Evolutionary conservation across 139 green algal species (phyloP), one percentile per base, ranked within the genome.

Genomic region (Tetradesmus obliquus): DNA sequence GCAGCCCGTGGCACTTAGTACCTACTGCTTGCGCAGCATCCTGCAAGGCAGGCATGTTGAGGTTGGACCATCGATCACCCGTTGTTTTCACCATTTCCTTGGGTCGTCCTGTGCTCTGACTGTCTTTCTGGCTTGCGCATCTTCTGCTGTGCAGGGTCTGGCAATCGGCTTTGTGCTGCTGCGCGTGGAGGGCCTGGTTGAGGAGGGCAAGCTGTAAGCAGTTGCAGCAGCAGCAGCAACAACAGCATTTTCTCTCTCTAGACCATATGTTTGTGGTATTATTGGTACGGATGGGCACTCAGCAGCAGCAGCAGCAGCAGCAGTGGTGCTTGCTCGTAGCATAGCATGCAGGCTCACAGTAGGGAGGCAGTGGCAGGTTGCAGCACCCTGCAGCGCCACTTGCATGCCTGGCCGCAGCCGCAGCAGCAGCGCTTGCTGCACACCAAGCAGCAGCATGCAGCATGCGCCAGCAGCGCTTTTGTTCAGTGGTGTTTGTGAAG

Each of bases 131-230:
- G 51, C 17, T 86, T 53, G 19, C 89, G 1, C 57, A 20, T 17
- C 19, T 93, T 1, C n/a, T 58, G 55, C 55, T 5, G 3, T 95
- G 94, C 97, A 99, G 97, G 97, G 97, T 71, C 96, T 99, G 60
- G 97, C 97, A n/a, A n/a, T 98, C 10, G 97, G 97, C 88, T 99
- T 99, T 93, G 96, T 99, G 58, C 94, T 99, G 62, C 95, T 99
- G 84, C 96, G 97, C 24, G 95, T 99, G 51, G 97, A 99, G 95
- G 94, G 96, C 20, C 94, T 98, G 72, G 96, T 97, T 24, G 96
- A 99, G 96, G 97, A 98, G 95, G 96, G 95, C 95, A 97, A 99
- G 95, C 92, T 99, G 79, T 95, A 95, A 95, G 53, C 60, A 83
- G 82, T 20, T 58, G 74, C 74, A 82, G 74, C 74, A 82, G 74